These are phyloP conservation scores for Tanozyma kutaoensis DNA, from an alignment of 805 yeast species.

Conservation along the genomic window DNA sequence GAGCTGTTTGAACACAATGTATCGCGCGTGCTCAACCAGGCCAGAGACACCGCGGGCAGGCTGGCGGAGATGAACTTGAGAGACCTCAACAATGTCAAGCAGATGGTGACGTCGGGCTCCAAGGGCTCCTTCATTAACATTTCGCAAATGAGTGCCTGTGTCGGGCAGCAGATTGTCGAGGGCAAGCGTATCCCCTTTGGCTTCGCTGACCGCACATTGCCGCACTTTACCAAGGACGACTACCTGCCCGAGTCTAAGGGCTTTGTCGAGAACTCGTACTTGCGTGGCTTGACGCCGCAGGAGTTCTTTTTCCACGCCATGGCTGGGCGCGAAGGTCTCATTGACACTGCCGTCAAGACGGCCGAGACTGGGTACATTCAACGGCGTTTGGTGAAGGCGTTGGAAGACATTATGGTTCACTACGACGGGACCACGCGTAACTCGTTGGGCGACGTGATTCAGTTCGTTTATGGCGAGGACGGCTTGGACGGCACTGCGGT, in stretches of 20 bases:
- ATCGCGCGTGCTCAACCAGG: constrained; percentile 87
- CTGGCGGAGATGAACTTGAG: constrained; percentile 94
- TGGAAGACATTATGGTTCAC: constrained; percentile 95
- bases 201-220: constrained; percentile 88
- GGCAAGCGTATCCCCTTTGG: constrained; percentile 99
- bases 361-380: constrained; percentile 98
- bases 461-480: constrained; percentile 96
- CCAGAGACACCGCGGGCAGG: constrained; percentile 98
- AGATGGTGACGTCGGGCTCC: constrained; percentile 98
- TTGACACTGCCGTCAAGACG: constrained; percentile 98
- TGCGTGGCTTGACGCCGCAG: constrained; percentile 96
- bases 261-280: constrained; percentile 91
- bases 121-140: constrained; percentile 98
- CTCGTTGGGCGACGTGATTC: constrained; percentile 92
- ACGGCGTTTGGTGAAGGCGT: constrained; percentile 92
- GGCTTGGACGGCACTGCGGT: constrained; percentile 98
- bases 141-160: constrained; percentile 99
- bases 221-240: constrained; percentile 97
- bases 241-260: constrained; percentile 98
- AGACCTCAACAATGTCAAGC: constrained; percentile 91
- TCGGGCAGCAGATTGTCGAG: constrained; percentile 98
- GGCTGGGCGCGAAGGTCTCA: constrained; percentile 99
- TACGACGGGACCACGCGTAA: constrained; percentile 98
- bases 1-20: constrained; percentile 98
- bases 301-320: constrained; percentile 98